Percentiles rank a stretch among this genome's conserved stretches.
phyloP scores from a whole-genome alignment of 2,329 filamentous ascomycete species.

The Trichoderma breve region DNA sequence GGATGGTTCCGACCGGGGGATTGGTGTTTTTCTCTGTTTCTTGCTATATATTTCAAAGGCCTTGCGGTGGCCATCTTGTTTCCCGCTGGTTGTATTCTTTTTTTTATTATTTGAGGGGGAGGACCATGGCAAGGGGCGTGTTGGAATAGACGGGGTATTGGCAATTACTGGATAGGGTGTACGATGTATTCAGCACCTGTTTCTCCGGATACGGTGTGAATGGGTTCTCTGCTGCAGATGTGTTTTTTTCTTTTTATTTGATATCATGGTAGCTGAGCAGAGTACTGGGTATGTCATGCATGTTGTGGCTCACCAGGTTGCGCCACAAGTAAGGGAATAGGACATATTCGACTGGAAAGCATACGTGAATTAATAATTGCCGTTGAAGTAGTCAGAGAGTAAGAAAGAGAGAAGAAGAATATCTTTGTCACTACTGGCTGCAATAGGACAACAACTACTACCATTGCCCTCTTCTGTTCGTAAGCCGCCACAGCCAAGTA shows the following conservation, averaged over 20 bases:
- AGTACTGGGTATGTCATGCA: neutral
- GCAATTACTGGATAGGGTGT: conserved; percentile 18
- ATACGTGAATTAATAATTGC: neutral
- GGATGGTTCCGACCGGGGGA: conserved; percentile 1
- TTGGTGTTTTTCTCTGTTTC: conserved; percentile 5
- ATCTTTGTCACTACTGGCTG: neutral
- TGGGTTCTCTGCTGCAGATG: neutral
- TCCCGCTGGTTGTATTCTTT: conserved; percentile 5
- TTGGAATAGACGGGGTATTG: conserved; percentile 19
- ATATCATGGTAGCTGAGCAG: conserved; percentile 10
- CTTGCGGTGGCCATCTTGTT: neutral
- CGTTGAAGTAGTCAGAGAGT: neutral
- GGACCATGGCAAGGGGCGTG: conserved; percentile 11
- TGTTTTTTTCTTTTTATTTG: neutral
- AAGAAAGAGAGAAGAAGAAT: neutral
- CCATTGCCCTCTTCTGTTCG: neutral
- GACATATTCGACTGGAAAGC: too few species aligned
- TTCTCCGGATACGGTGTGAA: conserved; percentile 1
- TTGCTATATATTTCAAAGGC: conserved; percentile 12
- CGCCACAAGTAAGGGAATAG: neutral
- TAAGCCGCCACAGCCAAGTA: neutral
- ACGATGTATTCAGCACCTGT: conserved; percentile 6
- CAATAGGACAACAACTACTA: neutral
- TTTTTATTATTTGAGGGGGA: neutral
- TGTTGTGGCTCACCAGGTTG: neutral